These are phyloP conservation scores for Hydrangea macrophylla DNA, from an alignment of 148 eudicot species.

Conservation along the genomic window DNA sequence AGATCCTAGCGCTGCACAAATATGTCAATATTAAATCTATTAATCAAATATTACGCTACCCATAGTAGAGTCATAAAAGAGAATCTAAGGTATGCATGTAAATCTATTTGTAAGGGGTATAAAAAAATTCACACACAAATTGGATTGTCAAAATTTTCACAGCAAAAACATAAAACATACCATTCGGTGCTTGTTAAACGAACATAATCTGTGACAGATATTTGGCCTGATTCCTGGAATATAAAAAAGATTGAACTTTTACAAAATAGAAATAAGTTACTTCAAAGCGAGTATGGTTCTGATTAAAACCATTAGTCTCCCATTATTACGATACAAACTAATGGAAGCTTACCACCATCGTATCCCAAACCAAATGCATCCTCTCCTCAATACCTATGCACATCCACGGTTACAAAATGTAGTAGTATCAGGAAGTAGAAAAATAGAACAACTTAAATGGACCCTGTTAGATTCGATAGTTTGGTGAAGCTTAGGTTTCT, in stretches of 20 bases:
- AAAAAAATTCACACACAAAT: not conserved
- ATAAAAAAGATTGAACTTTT: not conserved
- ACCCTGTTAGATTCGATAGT: too few species aligned
- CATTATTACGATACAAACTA: not conserved
- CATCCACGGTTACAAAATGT: not conserved
- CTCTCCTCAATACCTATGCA: constrained; percentile 85
- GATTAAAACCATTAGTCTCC: not conserved
- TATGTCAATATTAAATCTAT: not conserved
- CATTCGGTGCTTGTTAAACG: constrained; percentile 95
- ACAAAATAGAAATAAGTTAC: not conserved
- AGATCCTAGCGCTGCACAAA: constrained; percentile 69
- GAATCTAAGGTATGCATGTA: not conserved
- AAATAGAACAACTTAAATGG: not conserved
- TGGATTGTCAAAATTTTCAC: not conserved
- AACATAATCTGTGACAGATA: constrained; percentile 83
- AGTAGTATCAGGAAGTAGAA: not conserved
- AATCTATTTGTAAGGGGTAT: not conserved
- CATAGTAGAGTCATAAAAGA: not conserved
- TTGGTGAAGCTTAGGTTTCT: too few species aligned
- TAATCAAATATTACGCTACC: not conserved
- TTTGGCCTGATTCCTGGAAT: constrained; percentile 81
- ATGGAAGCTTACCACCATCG: constrained; percentile 79
- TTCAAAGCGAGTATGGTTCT: not conserved
- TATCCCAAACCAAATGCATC: constrained; percentile 93
- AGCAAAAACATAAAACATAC: constrained; percentile 35